These are phyloP conservation scores for Blastocystis hominis DNA, from an alignment of 352 stramenopile genomes.

Conservation along the genomic window DNA sequence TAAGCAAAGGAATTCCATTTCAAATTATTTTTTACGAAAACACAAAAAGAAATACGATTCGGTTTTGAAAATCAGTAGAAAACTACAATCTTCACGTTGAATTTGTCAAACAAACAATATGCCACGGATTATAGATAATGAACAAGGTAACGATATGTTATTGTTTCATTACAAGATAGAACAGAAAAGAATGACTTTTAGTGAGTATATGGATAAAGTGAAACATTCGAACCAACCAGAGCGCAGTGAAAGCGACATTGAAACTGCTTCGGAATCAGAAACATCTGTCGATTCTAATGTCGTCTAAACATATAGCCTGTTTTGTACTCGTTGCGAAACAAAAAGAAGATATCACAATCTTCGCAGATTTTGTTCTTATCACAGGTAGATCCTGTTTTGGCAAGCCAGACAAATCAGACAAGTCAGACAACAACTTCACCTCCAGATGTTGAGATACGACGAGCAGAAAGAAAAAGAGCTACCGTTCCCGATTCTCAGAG, in stretches of 20 bases:
- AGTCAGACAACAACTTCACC: not conserved
- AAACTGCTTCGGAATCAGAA: constrained; percentile 47
- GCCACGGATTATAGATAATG: constrained; percentile 40
- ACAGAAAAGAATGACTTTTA: not conserved
- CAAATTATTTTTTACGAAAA: no score
- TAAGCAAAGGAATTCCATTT: no score
- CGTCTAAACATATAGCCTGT: not conserved
- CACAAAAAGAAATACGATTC: no score
- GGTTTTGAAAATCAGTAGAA: no score
- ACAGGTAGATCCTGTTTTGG: not conserved
- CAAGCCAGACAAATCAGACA: not conserved
- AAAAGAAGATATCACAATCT: not conserved
- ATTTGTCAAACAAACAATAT: constrained; percentile 28
- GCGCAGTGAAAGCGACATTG: not conserved
- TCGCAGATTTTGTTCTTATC: constrained; percentile 41
- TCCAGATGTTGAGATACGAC: not conserved
- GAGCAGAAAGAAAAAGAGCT: not conserved
- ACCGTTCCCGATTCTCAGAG: not conserved
- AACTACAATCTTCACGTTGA: not conserved
- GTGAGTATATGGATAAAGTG: not conserved
- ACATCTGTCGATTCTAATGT: not conserved
- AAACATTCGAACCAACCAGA: not conserved
- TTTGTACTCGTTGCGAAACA: constrained; percentile 28
- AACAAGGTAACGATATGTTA: not conserved
- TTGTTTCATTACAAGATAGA: not conserved